These are phyloP conservation scores for Iris pallida DNA, from an alignment of 116 monocot genomes.

Conservation along the genomic window DNA sequence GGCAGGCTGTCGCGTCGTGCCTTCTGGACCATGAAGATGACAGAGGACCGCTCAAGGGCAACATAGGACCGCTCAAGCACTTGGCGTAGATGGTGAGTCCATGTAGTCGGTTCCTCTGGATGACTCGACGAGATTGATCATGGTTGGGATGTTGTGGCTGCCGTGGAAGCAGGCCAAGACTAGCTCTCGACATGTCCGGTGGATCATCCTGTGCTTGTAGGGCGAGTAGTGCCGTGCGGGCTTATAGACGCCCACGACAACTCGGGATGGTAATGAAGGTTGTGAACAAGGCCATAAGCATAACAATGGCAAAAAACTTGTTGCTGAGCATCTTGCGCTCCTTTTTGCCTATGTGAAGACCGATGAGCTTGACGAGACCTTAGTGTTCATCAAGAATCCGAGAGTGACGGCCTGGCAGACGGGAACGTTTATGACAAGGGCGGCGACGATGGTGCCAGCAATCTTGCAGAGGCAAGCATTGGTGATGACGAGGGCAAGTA, in stretches of 20 bases:
- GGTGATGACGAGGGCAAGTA: slow-evolving; percentile 38
- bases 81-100: slow-evolving; percentile 56
- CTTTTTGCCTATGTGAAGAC: slow-evolving; percentile 41
- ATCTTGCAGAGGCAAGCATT: slow-evolving; percentile 49
- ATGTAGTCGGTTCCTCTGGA: slow-evolving; percentile 36
- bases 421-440: slow-evolving; percentile 17
- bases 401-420: slow-evolving; percentile 27
- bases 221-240: slow-evolving; percentile 31
- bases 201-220: slow-evolving; percentile 54
- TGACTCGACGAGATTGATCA: slow-evolving; percentile 57
- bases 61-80: slow-evolving; percentile 51
- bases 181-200: slow-evolving; percentile 26
- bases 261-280: slow-evolving; percentile 67
- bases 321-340: slow-evolving; percentile 52
- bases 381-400: slow-evolving; percentile 47
- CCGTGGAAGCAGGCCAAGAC: slow-evolving; percentile 66
- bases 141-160: slow-evolving; percentile 52
- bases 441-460: slow-evolving; percentile 17
- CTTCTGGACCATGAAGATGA: slow-evolving; percentile 14
- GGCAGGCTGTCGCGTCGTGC: slow-evolving; percentile 17
- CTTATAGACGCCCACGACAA: slow-evolving; percentile 54
- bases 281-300: slow-evolving; percentile 69
- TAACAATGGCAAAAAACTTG: slow-evolving; percentile 63
- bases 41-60: slow-evolving; percentile 46
- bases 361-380: slow-evolving; percentile 46